These are phyloP conservation scores for Ceratocystis eucalypticola DNA, from an alignment of 2,329 filamentous ascomycete genomes.

Conservation along the genomic window DNA sequence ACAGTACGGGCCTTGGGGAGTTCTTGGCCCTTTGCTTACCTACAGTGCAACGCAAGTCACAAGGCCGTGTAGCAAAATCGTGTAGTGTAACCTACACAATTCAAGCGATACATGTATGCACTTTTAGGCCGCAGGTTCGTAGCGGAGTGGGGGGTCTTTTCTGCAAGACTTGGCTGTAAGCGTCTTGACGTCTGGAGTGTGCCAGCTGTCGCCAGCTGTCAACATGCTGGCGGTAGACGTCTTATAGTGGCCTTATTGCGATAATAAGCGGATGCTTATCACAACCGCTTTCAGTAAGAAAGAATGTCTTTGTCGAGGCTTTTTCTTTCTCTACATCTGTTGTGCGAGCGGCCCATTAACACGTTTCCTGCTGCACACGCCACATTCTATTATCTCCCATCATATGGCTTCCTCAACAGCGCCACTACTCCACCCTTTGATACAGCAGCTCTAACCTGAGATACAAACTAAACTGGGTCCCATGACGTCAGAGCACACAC, in stretches of 20 bases:
- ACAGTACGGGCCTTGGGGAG: no score
- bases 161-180: not conserved
- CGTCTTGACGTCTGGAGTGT: not conserved
- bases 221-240: accelerated
- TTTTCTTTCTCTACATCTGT: not conserved
- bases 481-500: conserved; percentile 3
- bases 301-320: not conserved
- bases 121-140: no score
- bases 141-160: not conserved
- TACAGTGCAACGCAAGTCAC: no score
- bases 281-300: not conserved
- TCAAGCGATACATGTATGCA: no score
- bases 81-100: no score
- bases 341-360: no score
- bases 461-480: no score
- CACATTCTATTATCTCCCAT: no score
- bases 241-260: not conserved
- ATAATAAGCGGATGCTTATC: not conserved
- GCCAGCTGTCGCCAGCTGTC: not conserved
- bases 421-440: not conserved
- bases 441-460: no score
- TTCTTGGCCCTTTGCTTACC: no score
- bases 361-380: no score
- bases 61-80: no score
- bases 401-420: not conserved